These are phyloP conservation scores for Colletotrichum neosansevieriae DNA, from an alignment of 2,329 filamentous ascomycete genomes.

Conservation along the genomic window DNA sequence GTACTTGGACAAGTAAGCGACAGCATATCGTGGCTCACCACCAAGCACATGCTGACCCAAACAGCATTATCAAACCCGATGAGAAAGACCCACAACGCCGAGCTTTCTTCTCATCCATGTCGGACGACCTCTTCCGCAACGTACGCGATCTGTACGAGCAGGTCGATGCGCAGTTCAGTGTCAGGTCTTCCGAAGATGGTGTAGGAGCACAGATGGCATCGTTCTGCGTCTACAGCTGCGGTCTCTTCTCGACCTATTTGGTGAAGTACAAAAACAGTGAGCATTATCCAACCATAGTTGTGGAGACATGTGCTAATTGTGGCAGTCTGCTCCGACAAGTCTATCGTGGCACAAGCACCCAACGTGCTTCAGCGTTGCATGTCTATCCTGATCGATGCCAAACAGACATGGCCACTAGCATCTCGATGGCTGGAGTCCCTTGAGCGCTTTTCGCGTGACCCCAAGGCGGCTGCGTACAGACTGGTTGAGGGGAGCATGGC, in stretches of 20 bases:
- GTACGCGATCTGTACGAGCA: slow-evolving; percentile 62
- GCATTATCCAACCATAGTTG: slow-evolving; percentile 39
- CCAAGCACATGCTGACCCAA: not conserved
- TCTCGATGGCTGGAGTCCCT: slow-evolving; percentile 65
- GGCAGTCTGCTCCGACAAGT: slow-evolving; percentile 57
- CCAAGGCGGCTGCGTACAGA: slow-evolving; percentile 53
- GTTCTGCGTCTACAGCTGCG: slow-evolving; percentile 68
- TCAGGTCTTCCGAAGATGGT: slow-evolving; percentile 59
- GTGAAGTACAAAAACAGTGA: slow-evolving; percentile 64
- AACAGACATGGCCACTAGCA: slow-evolving; percentile 65
- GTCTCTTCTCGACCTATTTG: slow-evolving; percentile 63
- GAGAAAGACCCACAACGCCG: slow-evolving; percentile 52
- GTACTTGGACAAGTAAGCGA: slow-evolving; percentile 63
- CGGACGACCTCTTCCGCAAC: slow-evolving; percentile 61
- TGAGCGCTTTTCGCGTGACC: slow-evolving; percentile 59
- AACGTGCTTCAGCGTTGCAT: slow-evolving; percentile 61
- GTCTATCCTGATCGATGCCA: slow-evolving; percentile 60
- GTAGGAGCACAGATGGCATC: slow-evolving; percentile 67
- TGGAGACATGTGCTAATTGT: slow-evolving; percentile 26
- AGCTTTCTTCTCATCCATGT: slow-evolving; percentile 58
- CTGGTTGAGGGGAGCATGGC: slow-evolving; percentile 62
- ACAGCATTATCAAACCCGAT: slow-evolving; percentile 58
- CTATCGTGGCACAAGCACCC: slow-evolving; percentile 55
- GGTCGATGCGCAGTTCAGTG: slow-evolving; percentile 63
- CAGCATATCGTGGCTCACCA: not conserved